Conservation (phyloP, 108 stramenopile genomes). For the Nitzschia sp. region DNA sequence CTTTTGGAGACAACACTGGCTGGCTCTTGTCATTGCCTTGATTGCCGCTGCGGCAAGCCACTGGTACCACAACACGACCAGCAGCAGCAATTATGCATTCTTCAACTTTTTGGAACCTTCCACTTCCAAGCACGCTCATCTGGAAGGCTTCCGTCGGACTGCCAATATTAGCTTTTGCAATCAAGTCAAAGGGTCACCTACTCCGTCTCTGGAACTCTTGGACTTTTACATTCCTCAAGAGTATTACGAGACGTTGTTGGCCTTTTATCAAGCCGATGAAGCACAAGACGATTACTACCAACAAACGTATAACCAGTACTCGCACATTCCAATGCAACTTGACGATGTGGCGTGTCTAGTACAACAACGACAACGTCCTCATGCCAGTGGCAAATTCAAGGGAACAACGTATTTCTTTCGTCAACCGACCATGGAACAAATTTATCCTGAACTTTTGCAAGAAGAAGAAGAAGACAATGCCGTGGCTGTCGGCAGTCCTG, state of each 20-base stretch:
- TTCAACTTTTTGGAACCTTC: slow-evolving; percentile 9
- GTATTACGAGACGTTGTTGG: slow-evolving; percentile 21
- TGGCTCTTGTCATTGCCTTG: slow-evolving; percentile 66
- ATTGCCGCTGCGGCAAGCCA: slow-evolving; percentile 47
- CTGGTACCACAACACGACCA: slow-evolving; percentile 14
- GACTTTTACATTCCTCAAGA: slow-evolving; percentile 53
- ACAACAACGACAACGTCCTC: slow-evolving; percentile 20
- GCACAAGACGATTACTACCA: slow-evolving; percentile 45
- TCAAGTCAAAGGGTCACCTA: not conserved
- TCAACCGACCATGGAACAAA: slow-evolving; percentile 28
- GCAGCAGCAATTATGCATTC: slow-evolving; percentile 2
- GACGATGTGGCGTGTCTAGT: slow-evolving; percentile 21
- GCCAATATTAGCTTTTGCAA: slow-evolving; percentile 52
- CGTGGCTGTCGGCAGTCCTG: slow-evolving; percentile 16
- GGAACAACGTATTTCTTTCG: slow-evolving; percentile 29
- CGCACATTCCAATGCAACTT: slow-evolving; percentile 6
- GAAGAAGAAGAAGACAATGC: slow-evolving; percentile 6
- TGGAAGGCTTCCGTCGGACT: slow-evolving; percentile 37
- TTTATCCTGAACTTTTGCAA: slow-evolving; percentile 25
- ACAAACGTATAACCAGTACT: not conserved
- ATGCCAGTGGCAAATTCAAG: slow-evolving; percentile 18
- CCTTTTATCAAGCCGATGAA: slow-evolving; percentile 46
- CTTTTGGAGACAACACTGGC: slow-evolving; percentile 58
- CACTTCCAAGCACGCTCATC: slow-evolving; percentile 18
- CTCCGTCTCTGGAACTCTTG: slow-evolving; percentile 25